A percentile compares a stretch with the other conserved stretches of the same genome.
These are phyloP conservation scores for Parafenestella ontariensis DNA, from an alignment of 2,329 filamentous ascomycete species.

Conservation along the genomic window DNA sequence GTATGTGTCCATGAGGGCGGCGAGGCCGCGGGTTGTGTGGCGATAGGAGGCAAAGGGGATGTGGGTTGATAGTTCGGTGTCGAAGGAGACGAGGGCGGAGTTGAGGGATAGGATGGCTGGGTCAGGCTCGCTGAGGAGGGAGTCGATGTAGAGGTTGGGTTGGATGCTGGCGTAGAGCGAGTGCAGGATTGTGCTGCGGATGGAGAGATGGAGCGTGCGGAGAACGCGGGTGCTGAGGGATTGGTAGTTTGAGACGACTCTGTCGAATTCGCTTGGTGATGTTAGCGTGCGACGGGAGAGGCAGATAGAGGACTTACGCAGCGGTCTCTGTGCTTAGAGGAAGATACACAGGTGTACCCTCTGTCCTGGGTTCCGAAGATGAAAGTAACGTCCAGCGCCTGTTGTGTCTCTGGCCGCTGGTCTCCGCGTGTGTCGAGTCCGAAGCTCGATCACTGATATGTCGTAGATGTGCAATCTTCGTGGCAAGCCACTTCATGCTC, in stretches of 20 bases:
- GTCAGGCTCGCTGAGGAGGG: slow-evolving; percentile 78
- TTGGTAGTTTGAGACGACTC: slow-evolving; percentile 81
- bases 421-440: slow-evolving; percentile 64
- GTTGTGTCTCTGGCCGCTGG: slow-evolving; percentile 60
- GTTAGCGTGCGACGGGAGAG: slow-evolving; percentile 12
- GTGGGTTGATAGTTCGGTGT: slow-evolving; percentile 78
- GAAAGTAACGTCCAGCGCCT: slow-evolving; percentile 85
- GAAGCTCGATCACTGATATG: slow-evolving; percentile 79
- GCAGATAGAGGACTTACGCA: slow-evolving; percentile 60
- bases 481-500: slow-evolving; percentile 96
- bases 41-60: slow-evolving; percentile 71
- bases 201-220: slow-evolving; percentile 85
- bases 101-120: slow-evolving; percentile 84
- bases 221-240: slow-evolving; percentile 80
- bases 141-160: slow-evolving; percentile 58
- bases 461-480: slow-evolving; percentile 80
- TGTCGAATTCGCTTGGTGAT: slow-evolving; percentile 75
- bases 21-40: slow-evolving; percentile 80
- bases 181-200: slow-evolving; percentile 83
- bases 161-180: slow-evolving; percentile 68
- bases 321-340: slow-evolving; percentile 88
- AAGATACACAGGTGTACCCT: slow-evolving; percentile 76
- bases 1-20: slow-evolving; percentile 77
- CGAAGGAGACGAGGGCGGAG: slow-evolving; percentile 82
- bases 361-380: slow-evolving; percentile 51